Evolutionary conservation across 805 yeast genomes (phyloP).

Genomic region (Sungouiozyma ichnusensis): DNA sequence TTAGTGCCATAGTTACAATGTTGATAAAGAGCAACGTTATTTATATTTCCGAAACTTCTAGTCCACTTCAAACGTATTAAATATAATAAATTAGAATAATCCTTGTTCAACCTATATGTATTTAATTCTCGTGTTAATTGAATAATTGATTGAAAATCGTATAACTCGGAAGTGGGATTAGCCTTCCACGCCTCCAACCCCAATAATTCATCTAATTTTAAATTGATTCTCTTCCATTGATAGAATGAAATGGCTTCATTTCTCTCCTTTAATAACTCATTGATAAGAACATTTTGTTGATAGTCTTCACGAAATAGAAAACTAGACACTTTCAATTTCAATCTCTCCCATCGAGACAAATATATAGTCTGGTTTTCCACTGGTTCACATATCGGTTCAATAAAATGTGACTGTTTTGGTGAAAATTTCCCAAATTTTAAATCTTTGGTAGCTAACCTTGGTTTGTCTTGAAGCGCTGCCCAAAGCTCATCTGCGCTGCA

Average conservation of each 20-base stretch:
- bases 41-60: slow-evolving; percentile 79
- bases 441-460: neutral
- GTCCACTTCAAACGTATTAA: slow-evolving; percentile 76
- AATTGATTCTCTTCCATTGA: slow-evolving; percentile 61
- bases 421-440: neutral
- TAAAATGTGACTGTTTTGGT: neutral
- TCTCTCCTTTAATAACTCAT: slow-evolving; percentile 34
- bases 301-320: slow-evolving; percentile 3
- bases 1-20: slow-evolving; percentile 84
- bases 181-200: slow-evolving; percentile 67
- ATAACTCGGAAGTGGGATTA: slow-evolving; percentile 48
- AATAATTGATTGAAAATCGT: slow-evolving; percentile 58
- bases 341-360: neutral
- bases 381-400: too few species aligned
- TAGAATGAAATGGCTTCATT: slow-evolving; percentile 40
- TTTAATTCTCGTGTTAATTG: slow-evolving; percentile 45
- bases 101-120: slow-evolving; percentile 44
- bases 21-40: slow-evolving; percentile 64
- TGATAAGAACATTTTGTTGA: slow-evolving; percentile 30
- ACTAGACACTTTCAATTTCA: neutral
- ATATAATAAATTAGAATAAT: slow-evolving; percentile 54
- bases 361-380: neutral
- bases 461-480: slow-evolving; percentile 2
- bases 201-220: slow-evolving; percentile 51
- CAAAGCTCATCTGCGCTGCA: slow-evolving; percentile 6